Evolutionary conservation across 2,329 filamentous ascomycete species (phyloP).

Genomic region (Ceratocystis colombiana): DNA sequence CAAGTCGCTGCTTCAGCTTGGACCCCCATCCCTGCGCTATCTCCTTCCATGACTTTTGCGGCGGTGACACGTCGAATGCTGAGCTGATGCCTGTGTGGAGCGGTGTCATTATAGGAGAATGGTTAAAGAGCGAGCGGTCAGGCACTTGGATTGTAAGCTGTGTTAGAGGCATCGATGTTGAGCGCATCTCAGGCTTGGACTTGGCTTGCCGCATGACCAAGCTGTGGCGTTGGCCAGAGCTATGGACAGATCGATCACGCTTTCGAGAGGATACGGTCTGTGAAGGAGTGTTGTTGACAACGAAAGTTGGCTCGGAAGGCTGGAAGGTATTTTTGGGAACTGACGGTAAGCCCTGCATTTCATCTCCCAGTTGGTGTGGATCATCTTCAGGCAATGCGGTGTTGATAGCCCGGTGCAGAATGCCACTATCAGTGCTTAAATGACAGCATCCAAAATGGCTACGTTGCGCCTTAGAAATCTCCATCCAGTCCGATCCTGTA

Average conservation of each 20-base stretch:
- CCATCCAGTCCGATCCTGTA: not conserved
- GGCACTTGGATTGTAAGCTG: conserved; percentile 19
- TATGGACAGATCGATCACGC: not conserved
- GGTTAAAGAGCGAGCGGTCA: not conserved
- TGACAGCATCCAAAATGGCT: not conserved
- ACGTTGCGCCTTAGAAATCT: not conserved
- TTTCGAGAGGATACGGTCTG: conserved; percentile 15
- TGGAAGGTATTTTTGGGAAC: not conserved
- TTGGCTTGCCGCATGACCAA: conserved; percentile 7
- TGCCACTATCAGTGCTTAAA: not conserved
- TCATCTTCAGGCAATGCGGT: not conserved
- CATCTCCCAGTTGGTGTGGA: not conserved
- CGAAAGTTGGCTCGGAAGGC: conserved; percentile 1
- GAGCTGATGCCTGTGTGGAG: conserved; percentile 19
- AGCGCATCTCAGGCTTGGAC: conserved; percentile 16
- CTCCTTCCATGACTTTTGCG: conserved; percentile 17
- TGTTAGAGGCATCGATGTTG: not conserved
- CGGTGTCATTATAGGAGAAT: conserved; percentile 5
- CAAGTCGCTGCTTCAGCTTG: conserved; percentile 17
- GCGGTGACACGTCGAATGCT: conserved; percentile 22
- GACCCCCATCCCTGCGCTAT: conserved; percentile 19
- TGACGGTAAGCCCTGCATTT: not conserved
- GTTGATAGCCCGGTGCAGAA: not conserved
- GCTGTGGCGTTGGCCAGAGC: not conserved
- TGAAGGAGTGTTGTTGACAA: conserved; percentile 16